A percentile compares a stretch with the other conserved stretches of the same genome.
Evolutionary conservation across 2,329 filamentous ascomycete genomes (phyloP).

Genomic region (Aspergillus chevalieri): DNA sequence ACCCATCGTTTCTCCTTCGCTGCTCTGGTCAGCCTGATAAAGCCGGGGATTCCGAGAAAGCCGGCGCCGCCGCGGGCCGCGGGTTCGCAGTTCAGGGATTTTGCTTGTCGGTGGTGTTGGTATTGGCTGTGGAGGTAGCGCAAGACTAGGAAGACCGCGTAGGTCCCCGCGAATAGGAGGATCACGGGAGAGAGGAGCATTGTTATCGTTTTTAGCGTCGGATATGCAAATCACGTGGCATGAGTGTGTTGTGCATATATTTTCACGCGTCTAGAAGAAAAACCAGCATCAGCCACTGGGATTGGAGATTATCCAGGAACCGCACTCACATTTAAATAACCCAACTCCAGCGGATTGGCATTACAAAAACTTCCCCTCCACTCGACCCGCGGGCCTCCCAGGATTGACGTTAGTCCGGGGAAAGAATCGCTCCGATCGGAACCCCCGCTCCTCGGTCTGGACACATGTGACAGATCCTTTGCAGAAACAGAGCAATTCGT

Average conservation of each 20-base stretch:
- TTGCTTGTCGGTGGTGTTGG: conserved; percentile 19
- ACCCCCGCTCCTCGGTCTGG: neutral
- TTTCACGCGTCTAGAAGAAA: too few relatives aligned
- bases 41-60: conserved; percentile 21
- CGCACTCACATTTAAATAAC: neutral
- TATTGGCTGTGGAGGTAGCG: conserved; percentile 16
- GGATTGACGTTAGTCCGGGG: neutral
- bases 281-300: too few relatives aligned
- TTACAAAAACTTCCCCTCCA: neutral
- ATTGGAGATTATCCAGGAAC: neutral
- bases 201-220: neutral
- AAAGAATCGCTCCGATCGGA: neutral
- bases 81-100: conserved; percentile 21
- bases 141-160: conserved; percentile 16
- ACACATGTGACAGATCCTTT: neutral
- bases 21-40: conserved; percentile 18
- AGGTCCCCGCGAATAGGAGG: conserved; percentile 14
- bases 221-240: too few relatives aligned
- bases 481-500: too few relatives aligned
- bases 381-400: neutral
- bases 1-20: conserved; percentile 25
- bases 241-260: too few relatives aligned
- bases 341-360: neutral
- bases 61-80: conserved; percentile 5
- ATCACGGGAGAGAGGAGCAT: conserved; percentile 19